Conservation (phyloP, 345 rosid species). For the Ricinus communis region DNA sequence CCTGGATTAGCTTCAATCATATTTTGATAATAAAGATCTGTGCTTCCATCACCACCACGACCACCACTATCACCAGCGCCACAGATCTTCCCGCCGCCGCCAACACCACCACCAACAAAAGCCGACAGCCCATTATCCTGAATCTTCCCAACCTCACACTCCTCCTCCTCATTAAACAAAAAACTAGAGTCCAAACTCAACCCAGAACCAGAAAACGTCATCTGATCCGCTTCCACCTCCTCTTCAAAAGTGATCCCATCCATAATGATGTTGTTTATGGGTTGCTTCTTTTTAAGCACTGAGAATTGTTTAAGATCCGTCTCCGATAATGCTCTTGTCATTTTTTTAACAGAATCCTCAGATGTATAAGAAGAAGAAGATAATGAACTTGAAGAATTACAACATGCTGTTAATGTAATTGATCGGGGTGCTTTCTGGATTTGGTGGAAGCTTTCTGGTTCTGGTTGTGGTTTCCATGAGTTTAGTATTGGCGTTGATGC, state of each 20-base stretch:
- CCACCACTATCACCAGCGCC: slow-evolving; percentile 44
- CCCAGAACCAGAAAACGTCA: slow-evolving; percentile 14
- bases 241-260: slow-evolving; percentile 42
- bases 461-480: slow-evolving; percentile 54
- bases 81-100: slow-evolving; percentile 45
- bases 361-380: slow-evolving; percentile 26
- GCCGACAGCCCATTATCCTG: not conserved
- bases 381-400: slow-evolving; percentile 35
- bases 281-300: slow-evolving; percentile 28
- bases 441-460: slow-evolving; percentile 38
- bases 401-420: slow-evolving; percentile 35
- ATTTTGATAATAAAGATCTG: slow-evolving; percentile 63
- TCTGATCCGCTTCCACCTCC: slow-evolving; percentile 39
- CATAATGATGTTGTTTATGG: slow-evolving; percentile 17
- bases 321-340: slow-evolving; percentile 60
- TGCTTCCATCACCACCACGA: slow-evolving; percentile 32
- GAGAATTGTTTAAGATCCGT: slow-evolving; percentile 46
- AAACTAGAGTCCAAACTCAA: slow-evolving; percentile 19
- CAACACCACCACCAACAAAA: slow-evolving; percentile 40
- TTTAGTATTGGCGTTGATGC: slow-evolving; percentile 71
- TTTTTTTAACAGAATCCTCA: slow-evolving; percentile 25
- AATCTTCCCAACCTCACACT: not conserved
- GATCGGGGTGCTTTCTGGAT: slow-evolving; percentile 35
- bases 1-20: slow-evolving; percentile 90
- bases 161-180: slow-evolving; percentile 18